Base-by-base conservation (phyloP, 495 filamentous ascomycete genomes). In the Penicillium malachiteum region DNA sequence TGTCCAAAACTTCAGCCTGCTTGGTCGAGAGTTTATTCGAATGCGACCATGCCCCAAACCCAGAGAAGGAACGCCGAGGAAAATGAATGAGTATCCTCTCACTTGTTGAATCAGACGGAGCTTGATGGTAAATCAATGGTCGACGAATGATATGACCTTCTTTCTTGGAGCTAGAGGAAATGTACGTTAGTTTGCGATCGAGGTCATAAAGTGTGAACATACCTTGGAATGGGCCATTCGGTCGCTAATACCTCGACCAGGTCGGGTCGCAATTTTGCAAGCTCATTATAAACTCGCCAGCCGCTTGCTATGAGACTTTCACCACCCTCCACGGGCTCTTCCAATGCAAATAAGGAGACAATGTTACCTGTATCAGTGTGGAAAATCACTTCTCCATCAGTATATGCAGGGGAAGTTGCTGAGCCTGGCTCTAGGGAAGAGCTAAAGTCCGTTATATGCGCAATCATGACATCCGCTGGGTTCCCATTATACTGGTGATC, bases 1-100 rank as follows among this genome's bases (percentile, higher is more conserved):
- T 74, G 52, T 87, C 85, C 5, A 88, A 71, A 0, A 83, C 84
- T 54, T 88, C 85, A 5, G 81, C 82, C 62, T 88, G 84, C 0
- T 76, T 81, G 7, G 85, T 80, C 3, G 80, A 72, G 1, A 83
- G 84, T 31, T 85, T 78, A 16, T 70, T 46, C 4, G 65, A 12
- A 80, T 71, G 3, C 77, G 81, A 12, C 1, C 77, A 68, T 5
- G 69, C 71, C 54, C 70, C 70, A 67, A 74, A 83, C 0, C 83
- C 83, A 7, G 81, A 82, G 63, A 87, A 81, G 38, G 63, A 66
- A 0, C 81, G 76, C 0, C 83, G 74, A 0, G 80, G 74, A 55
- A 80, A 86, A 30, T 81, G 76, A 31, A 83, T 67, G 13, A 79
- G 63, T 3, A 83, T 56, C 32, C 79, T 64, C 54, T 83, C 76